A percentile compares a stretch with the other conserved stretches of the same genome.
These are phyloP conservation scores for Pisolithus sp. DNA, from an alignment of 768 basidiomycete species.

Conservation along the genomic window DNA sequence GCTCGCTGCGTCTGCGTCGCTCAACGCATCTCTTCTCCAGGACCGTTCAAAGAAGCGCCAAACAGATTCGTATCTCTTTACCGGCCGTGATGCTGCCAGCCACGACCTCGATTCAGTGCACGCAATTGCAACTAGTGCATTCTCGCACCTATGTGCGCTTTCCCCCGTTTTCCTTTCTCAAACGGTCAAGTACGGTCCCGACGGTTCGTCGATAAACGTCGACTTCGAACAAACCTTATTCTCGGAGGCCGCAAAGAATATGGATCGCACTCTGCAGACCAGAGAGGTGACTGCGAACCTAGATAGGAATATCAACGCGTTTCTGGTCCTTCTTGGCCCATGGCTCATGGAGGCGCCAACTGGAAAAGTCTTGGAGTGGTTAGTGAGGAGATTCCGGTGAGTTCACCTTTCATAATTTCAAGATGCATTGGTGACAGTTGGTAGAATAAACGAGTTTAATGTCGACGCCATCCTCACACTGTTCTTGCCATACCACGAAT, in stretches of 20 bases:
- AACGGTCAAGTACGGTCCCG: conserved; percentile 5
- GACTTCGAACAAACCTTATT: conserved; percentile 70
- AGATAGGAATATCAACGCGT: conserved; percentile 51
- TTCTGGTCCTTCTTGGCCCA: conserved; percentile 67
- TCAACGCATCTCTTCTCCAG: conserved; percentile 69
- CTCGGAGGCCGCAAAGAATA: conserved; percentile 65
- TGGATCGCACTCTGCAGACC: conserved; percentile 74
- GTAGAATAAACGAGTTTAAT: conserved; percentile 91
- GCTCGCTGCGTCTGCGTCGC: conserved; percentile 69
- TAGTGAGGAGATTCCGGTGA: conserved; percentile 87
- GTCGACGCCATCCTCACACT: conserved; percentile 67
- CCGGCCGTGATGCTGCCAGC: conserved; percentile 69
- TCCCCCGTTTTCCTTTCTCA: conserved; percentile 41
- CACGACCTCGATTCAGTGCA: conserved; percentile 87
- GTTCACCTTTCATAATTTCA: conserved; percentile 10
- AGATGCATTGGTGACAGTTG: not conserved
- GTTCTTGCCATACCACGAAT: conserved; percentile 93
- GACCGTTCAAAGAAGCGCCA: conserved; percentile 55
- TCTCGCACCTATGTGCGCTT: conserved; percentile 62
- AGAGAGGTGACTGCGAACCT: conserved; percentile 57
- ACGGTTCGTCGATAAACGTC: conserved; percentile 18
- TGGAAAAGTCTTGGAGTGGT: conserved; percentile 87
- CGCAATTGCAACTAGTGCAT: conserved; percentile 73
- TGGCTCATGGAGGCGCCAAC: conserved; percentile 78
- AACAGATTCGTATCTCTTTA: conserved; percentile 83